Base-by-base conservation (phyloP, 1,139 yeast genomes). In the Suhomyces bokatorum region DNA sequence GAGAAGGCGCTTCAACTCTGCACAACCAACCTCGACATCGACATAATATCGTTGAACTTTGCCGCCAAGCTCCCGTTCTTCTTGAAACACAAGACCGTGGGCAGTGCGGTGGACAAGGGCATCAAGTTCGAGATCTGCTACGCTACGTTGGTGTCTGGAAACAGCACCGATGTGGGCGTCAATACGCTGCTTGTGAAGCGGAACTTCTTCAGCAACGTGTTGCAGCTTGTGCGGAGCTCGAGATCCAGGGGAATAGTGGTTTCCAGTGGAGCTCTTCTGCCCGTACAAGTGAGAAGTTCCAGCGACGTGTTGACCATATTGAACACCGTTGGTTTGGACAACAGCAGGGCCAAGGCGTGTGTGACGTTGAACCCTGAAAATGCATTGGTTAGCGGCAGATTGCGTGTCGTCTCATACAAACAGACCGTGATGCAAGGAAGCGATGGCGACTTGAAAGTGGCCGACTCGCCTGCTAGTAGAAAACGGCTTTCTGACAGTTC, bases 21-120 rank as follows among this genome's bases (percentile, higher is more conserved):
- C 1, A 81, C 91, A 22, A 75, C 85, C 4, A 81, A 80, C 50
- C 70, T 90, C 39, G 95, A 87, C 47, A 75, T 91, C 33, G 98
- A 93, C 65, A 53, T 93, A 31, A 79, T 93, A 31, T 83, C 96
- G 0, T 75, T 93, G 43, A 83, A 87, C 48, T 77, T 87, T 60
- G 67, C 78, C 14, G 70, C 75, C 34, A 76, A 89, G 47, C 68
- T 89, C 39, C 95, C 96, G 0, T 85, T 82, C 54, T 87, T 81
- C 62, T 69, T 93, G 52, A 85, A 87, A 53, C 97, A 89, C 67
- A 88, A 90, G 57, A 82, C 89, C 0, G 76, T 90, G 9, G 87
- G 97, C 34, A 81, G 89, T 38, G 97, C 95, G 1, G 75, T 87
- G 14, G 85, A 85, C 15, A 79, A 86, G 46, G 99, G 99, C 1